Base-by-base conservation (phyloP, 1,284 basidiomycete species). In the Apiotrichum veenhuisii region DNA sequence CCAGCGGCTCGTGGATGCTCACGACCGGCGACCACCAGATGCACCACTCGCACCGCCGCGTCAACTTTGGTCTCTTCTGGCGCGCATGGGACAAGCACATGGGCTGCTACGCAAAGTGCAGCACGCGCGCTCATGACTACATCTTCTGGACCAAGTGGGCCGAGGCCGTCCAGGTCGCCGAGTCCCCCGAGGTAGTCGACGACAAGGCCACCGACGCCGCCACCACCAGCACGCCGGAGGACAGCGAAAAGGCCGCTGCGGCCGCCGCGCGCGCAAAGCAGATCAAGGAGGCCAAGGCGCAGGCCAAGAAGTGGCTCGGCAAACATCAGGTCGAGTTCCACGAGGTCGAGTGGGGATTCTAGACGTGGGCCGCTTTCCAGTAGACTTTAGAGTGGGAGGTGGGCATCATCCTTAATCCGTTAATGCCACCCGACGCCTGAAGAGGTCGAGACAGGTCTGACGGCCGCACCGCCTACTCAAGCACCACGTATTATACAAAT, bases 21-120 rank as follows among this genome's bases (percentile, higher is more conserved):
- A 51, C 50, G 9, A 17, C 27, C 40, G 50, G 50, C n/a, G 50
- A 51, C 37, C 50, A 51, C 40, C 50, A 42, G 26, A 42, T 42
- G 50, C 50, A 51, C 50, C 50, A 51, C 50, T 42, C 50, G 25
- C 50, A 51, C 50, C 38, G 50, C n/a, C 50, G 50, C 38, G 50
- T 51, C 26, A 51, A 51, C 50, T 51, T 33, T 34, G 50, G 50
- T 18, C 50, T 51, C n/a, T 51, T 51, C 50, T 51, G 50, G 50
- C 50, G 50, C 27, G 20, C n/a, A 26, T 51, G 50, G 50, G 50
- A 51, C 40, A 30, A 34, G 27, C 5, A 23, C 40, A 41, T 42
- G 37, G 50, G 50, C 38, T 23, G 27, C n/a, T 51, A 51, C 40
- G 25, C 38, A 26, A 51, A 51, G 50, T 51, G 50, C 50, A 27